Base-by-base conservation (phyloP, 176 grass and related monocot species). In the Musa itinerans region DNA sequence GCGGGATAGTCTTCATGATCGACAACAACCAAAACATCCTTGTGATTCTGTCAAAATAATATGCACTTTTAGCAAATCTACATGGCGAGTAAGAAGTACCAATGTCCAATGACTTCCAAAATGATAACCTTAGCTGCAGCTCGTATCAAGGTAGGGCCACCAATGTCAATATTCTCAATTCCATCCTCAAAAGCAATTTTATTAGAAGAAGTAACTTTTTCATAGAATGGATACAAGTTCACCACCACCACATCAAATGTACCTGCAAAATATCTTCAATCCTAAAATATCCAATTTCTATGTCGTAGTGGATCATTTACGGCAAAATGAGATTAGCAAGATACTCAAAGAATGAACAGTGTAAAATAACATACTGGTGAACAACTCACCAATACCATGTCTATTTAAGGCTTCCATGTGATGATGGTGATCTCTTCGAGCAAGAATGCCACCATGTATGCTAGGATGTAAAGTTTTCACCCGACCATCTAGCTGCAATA, bases 191-290 rank as follows among this genome's bases (percentile, higher is more conserved):
- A 93, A 83, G 90, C 78, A 74, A 97, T 84, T 73, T 56, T 22
- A 78, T 66, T 82, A 17, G 87, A 84, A 49, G 75, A 76, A 34
- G 94, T 97, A 78, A 97, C 94, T 76, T 97, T 97, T 48, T 89
- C 82, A 78, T 97, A 93, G 72, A 93, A 97, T 54, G 94, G 94
- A 83, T 97, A 97, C 73, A 97, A 83, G 58, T 97, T 97, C 55
- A 97, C 90, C 71, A 97, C 93, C 74, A 97, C 93, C 56, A 97
- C 78, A 78, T 97, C 93, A 85, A 97, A 93, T 87, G 90, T 92
- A 20, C 90, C 93, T 97, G 77, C 25, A 79, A 68, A 78, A 10
- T 76, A 20, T 61, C 62, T 27, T 27, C 26, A 27, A 27, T 27
- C 26, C 26, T 27, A 27, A 27, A 27, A 27, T 27, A 27, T 27